A percentile compares a stretch with the other conserved stretches of the same genome.
Evolutionary conservation across 495 filamentous ascomycete species (phyloP).

Genomic region (Xylaria sp.): DNA sequence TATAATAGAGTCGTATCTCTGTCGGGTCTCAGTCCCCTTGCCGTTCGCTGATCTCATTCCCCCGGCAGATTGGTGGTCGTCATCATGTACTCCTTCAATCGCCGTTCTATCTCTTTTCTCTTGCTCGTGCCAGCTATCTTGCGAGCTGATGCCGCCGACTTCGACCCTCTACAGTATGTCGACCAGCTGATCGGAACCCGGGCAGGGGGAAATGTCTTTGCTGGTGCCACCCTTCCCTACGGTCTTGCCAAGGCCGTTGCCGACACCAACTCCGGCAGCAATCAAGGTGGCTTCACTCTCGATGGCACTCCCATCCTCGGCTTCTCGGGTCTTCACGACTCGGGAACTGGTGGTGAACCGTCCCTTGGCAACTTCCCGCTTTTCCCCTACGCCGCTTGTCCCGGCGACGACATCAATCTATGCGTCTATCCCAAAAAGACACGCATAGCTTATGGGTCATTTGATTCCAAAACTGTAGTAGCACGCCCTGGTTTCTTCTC

Average conservation of each 20-base stretch:
- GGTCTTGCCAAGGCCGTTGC: conserved; percentile 81
- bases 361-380: conserved; percentile 79
- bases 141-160: conserved; percentile 33
- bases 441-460: conserved; percentile 43
- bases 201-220: conserved; percentile 76
- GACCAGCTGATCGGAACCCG: conserved; percentile 67
- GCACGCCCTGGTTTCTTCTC: conserved; percentile 73
- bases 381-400: conserved; percentile 71
- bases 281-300: conserved; percentile 76
- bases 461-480: conserved; percentile 57
- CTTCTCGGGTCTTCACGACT: conserved; percentile 74
- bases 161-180: conserved; percentile 51
- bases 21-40: conserved; percentile 4
- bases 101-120: conserved; percentile 27
- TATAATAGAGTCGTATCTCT: conserved; percentile 21
- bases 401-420: conserved; percentile 66
- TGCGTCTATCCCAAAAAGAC: conserved; percentile 66
- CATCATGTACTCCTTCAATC: conserved; percentile 34
- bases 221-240: conserved; percentile 76
- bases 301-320: conserved; percentile 68
- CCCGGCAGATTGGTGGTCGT: conserved; percentile 14
- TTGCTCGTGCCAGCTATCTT: conserved; percentile 27
- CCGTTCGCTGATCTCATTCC: background rate
- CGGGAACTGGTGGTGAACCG: conserved; percentile 71
- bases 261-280: conserved; percentile 67